Percentiles rank a stretch among this genome's conserved stretches.
Evolutionary conservation across 129 eudicot genomes (phyloP).

Genomic region (Centrapalus pauciflorus): DNA sequence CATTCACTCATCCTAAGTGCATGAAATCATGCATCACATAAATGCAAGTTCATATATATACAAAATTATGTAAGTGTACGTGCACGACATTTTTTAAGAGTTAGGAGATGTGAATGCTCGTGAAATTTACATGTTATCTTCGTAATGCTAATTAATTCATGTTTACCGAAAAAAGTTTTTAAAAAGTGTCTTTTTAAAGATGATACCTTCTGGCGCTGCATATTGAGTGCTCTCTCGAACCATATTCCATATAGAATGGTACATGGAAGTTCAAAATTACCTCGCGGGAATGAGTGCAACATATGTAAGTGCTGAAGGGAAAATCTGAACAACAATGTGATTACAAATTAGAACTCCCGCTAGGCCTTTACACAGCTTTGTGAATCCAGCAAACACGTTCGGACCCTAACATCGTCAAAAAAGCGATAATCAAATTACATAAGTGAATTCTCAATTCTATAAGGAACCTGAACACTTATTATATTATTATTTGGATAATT

Average conservation of each 20-base stretch:
- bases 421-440: background rate
- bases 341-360: conserved; percentile 64
- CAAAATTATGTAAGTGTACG: no score
- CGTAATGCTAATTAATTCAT: no score
- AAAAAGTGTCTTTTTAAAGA: no score
- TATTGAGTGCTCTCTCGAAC: no score
- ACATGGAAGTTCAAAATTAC: conserved; percentile 18
- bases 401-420: conserved; percentile 24
- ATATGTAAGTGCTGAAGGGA: conserved; percentile 58
- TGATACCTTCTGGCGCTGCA: no score
- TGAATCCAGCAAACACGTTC: conserved; percentile 48
- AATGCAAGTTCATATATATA: no score
- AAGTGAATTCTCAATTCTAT: background rate
- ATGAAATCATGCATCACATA: no score
- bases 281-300: conserved; percentile 86
- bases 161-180: no score
- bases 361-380: conserved; percentile 72
- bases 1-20: no score
- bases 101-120: no score
- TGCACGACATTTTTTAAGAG: no score
- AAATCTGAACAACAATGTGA: conserved; percentile 62
- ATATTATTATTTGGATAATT: background rate
- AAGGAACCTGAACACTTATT: background rate
- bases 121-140: no score
- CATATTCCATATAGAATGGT: background rate